These are phyloP conservation scores for Lentinula lateritia DNA, from an alignment of 768 basidiomycete genomes.

Conservation along the genomic window DNA sequence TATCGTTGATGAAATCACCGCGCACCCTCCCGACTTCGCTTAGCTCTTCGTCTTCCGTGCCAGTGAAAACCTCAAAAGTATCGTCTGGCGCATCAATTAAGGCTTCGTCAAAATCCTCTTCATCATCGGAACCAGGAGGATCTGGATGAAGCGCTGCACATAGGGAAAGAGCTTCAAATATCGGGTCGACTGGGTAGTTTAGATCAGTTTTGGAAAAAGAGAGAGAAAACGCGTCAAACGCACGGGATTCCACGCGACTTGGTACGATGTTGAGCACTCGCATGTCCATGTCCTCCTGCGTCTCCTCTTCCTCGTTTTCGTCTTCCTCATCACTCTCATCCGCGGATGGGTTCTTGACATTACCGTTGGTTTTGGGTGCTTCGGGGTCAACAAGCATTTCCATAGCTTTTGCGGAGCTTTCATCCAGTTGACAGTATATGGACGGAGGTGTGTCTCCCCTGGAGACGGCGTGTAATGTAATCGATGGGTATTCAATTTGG, in stretches of 20 bases:
- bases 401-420: slow-evolving; percentile 26
- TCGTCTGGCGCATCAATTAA: slow-evolving; percentile 47
- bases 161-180: slow-evolving; percentile 81
- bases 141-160: slow-evolving; percentile 88
- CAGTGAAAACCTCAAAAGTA: slow-evolving; percentile 51
- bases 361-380: slow-evolving; percentile 22
- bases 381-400: not conserved
- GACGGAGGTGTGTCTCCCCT: slow-evolving; percentile 56
- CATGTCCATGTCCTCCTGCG: slow-evolving; percentile 36
- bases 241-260: slow-evolving; percentile 49
- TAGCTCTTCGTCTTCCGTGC: slow-evolving; percentile 64
- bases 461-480: slow-evolving; percentile 92
- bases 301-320: not conserved
- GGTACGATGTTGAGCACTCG: slow-evolving; percentile 81
- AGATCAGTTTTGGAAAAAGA: not conserved
- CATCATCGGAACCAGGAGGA: slow-evolving; percentile 34
- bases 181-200: slow-evolving; percentile 57
- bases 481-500: slow-evolving; percentile 80
- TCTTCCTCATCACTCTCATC: slow-evolving; percentile 25
- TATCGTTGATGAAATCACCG: slow-evolving; percentile 77
- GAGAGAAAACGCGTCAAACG: slow-evolving; percentile 22
- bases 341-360: slow-evolving; percentile 17
- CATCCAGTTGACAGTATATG: slow-evolving; percentile 94
- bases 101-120: slow-evolving; percentile 45
- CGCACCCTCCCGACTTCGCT: slow-evolving; percentile 91